Evolutionary conservation across 352 stramenopile species (phyloP).

Genomic region (Phytophthora cajani): DNA sequence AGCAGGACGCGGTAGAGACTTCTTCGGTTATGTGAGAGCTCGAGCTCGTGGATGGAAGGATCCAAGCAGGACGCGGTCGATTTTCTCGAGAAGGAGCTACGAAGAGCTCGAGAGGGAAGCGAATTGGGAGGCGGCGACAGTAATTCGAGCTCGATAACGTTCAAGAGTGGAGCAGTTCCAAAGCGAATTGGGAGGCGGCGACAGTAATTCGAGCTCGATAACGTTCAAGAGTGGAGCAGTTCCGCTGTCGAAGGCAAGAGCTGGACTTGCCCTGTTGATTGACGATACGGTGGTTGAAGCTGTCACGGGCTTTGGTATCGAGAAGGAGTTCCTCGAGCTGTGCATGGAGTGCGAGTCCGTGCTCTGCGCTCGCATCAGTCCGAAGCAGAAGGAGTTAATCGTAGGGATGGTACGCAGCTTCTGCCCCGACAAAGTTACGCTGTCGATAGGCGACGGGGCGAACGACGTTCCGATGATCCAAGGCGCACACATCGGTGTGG

Average conservation of each 20-base stretch:
- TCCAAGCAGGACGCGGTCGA: constrained; percentile 32
- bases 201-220: constrained; percentile 12
- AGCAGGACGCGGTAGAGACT: constrained; percentile 38
- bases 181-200: constrained; percentile 1
- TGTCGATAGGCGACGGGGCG: constrained; percentile 90
- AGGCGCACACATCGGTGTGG: constrained; percentile 68
- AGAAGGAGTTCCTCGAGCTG: constrained; percentile 53
- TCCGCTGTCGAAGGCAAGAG: neutral
- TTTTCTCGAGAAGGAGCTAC: constrained; percentile 39
- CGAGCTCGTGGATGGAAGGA: constrained; percentile 27
- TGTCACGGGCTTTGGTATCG: constrained; percentile 41
- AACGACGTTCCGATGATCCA: constrained; percentile 96
- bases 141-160: constrained; percentile 6
- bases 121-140: constrained; percentile 8
- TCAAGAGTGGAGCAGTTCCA: constrained; percentile 1
- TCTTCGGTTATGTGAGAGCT: constrained; percentile 46
- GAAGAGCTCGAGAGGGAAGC: constrained; percentile 11
- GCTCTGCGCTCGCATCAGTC: constrained; percentile 96
- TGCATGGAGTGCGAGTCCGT: constrained; percentile 92
- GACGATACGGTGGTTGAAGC: constrained; percentile 59
- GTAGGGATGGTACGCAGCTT: constrained; percentile 90
- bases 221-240: neutral
- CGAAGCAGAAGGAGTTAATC: constrained; percentile 97
- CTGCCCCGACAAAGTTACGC: constrained; percentile 61
- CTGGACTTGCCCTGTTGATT: constrained; percentile 51